phyloP scores from a whole-genome alignment of 495 filamentous ascomycete species.

The Penicillium goetzii region DNA sequence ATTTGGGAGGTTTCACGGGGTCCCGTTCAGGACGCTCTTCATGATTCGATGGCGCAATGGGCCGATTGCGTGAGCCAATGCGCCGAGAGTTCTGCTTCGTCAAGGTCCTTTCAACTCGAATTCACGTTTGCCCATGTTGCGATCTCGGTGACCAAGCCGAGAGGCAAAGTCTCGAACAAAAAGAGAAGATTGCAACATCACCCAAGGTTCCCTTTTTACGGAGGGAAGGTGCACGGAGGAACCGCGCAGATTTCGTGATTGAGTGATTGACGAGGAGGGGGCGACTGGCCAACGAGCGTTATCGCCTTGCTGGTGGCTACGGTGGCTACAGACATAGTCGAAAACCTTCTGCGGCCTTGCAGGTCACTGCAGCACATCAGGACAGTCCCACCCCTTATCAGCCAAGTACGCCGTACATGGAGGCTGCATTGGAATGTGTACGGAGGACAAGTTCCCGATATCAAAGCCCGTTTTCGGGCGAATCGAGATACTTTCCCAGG shows the following conservation, averaged over 20 bases:
- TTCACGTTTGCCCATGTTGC: slow-evolving; percentile 7
- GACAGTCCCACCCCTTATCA: slow-evolving; percentile 18
- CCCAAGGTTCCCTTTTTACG: slow-evolving; percentile 11
- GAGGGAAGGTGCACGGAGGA: slow-evolving; percentile 28
- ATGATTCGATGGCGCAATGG: slow-evolving; percentile 21
- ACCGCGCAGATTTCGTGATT: slow-evolving; percentile 5
- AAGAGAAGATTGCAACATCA: background rate
- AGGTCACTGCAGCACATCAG: slow-evolving; percentile 20
- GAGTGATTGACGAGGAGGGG: slow-evolving; percentile 17
- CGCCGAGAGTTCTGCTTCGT: background rate
- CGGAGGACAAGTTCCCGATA: slow-evolving; percentile 3
- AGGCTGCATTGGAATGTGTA: background rate
- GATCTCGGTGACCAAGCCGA: slow-evolving; percentile 13
- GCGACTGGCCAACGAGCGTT: slow-evolving; percentile 28
- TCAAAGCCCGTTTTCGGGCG: background rate
- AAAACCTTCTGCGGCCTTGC: slow-evolving; percentile 30
- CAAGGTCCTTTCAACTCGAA: background rate
- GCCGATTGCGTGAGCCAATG: slow-evolving; percentile 7
- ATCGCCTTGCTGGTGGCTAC: slow-evolving; percentile 19
- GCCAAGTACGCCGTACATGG: slow-evolving; percentile 1
- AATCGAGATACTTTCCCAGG: background rate
- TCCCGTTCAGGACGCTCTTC: slow-evolving; percentile 9
- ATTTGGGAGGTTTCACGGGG: slow-evolving; percentile 12
- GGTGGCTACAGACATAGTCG: slow-evolving; percentile 18
- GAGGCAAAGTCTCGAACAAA: background rate